Base-by-base conservation (phyloP, 768 basidiomycete genomes). In the Kwoniella dejecticola region DNA sequence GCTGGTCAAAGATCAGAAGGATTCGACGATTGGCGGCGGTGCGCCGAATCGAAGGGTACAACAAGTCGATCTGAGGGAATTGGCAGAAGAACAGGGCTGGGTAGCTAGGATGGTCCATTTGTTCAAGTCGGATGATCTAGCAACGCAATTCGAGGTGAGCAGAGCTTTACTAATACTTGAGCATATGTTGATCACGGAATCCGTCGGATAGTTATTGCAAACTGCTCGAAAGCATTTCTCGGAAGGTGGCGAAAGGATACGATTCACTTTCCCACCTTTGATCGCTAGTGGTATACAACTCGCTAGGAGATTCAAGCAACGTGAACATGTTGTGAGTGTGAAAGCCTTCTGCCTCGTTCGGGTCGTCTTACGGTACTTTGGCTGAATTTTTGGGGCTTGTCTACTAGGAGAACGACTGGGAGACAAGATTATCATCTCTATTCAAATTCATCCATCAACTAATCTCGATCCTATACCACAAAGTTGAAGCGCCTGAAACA, bases 11-110 rank as follows among this genome's bases (percentile, higher is more conserved):
- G 94, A 97, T 71, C 80, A 80, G 62, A 79, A 79, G 41, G 81
- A 82, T 44, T 71, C 77, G 31, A 74, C 89, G 71, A 82, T 84
- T 1, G 89, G 89, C 69, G 83, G 79, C 27, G 69, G 79, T 55
- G 73, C 58, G 79, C 52, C 62, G 49, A 65, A 46, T 79, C 48
- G 82, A 71, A 50, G 48, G 21, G 57, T 67, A 64, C 50, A 68
- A 86, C 61, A 29, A 81, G 58, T 68, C 26, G 94, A 95, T 76
- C 80, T 87, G 52, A 90, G 94, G 76, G 95, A 98, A 74, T 83
- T 93, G 82, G 94, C 93, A 0, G 96, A 99, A 78, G 96, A 99
- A 78, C 96, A 99, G 72, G 96, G 96, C 0, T 99, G 96, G 96
- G 86, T 97, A 15, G 95, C 96, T 40, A 82, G 95, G 64, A 97